Percentiles rank a stretch among this genome's conserved stretches.
Conservation (phyloP, 148 eudicot species). For the Diospyros kaki region DNA sequence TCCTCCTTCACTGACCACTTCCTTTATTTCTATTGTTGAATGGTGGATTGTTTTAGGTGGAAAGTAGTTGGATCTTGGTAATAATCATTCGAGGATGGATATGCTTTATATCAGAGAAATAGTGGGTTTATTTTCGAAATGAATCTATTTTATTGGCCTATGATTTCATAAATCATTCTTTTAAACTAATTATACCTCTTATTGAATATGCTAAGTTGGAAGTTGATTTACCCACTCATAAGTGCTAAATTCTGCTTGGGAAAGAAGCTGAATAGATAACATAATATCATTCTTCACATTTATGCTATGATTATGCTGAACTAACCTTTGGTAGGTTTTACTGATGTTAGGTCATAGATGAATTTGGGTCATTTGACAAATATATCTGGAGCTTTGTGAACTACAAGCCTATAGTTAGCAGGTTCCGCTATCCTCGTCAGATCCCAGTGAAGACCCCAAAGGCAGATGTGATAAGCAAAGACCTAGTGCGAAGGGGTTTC, state of each 20-base stretch:
- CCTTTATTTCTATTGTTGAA: not conserved
- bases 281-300: not conserved
- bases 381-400: conserved; percentile 63
- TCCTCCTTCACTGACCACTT: not conserved
- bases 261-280: not conserved
- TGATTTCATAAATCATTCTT: conserved; percentile 3
- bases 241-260: not conserved
- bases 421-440: conserved; percentile 39
- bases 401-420: conserved; percentile 34
- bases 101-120: not conserved
- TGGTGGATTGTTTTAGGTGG: conserved; percentile 6
- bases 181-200: conserved; percentile 8
- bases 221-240: conserved; percentile 1
- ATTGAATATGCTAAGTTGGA: conserved; percentile 6
- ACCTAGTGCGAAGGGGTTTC: conserved; percentile 49
- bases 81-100: not conserved
- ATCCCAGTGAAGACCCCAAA: conserved; percentile 53
- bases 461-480: conserved; percentile 55
- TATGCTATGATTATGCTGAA: conserved; percentile 5
- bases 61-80: conserved; percentile 13
- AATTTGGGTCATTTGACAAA: conserved; percentile 50
- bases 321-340: conserved; percentile 25
- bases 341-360: conserved; percentile 40
- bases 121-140: not conserved
- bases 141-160: not conserved